Percentiles rank a stretch among this genome's conserved stretches.
These are phyloP conservation scores for Nitzschia sp. DNA, from an alignment of 108 stramenopile genomes.

Conservation along the genomic window DNA sequence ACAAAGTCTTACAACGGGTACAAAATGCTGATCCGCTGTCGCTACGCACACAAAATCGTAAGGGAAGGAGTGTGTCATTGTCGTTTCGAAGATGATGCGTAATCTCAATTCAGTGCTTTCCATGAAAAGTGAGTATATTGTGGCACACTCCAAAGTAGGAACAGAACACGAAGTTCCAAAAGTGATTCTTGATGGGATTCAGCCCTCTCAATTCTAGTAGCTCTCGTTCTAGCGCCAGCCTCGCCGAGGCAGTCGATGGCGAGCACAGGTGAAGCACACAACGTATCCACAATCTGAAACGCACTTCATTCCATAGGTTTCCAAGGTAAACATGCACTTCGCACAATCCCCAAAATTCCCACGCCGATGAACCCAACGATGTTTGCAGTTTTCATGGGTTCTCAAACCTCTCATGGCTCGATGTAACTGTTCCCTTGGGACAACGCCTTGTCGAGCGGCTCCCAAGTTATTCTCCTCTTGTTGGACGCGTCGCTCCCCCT, in stretches of 20 bases:
- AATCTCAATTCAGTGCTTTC: no score
- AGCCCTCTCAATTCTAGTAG: no score
- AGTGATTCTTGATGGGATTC: no score
- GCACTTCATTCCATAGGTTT: conserved; percentile 54
- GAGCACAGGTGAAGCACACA: conserved; percentile 67
- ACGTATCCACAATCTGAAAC: conserved; percentile 46
- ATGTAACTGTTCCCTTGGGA: conserved; percentile 23
- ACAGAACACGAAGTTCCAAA: no score
- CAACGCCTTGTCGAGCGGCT: conserved; percentile 10
- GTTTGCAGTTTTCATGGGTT: conserved; percentile 46
- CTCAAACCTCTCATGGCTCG: conserved; percentile 33
- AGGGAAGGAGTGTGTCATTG: no score
- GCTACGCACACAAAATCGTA: no score
- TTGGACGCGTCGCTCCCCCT: conserved; percentile 52
- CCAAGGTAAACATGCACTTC: conserved; percentile 36
- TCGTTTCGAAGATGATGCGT: no score
- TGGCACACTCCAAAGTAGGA: no score
- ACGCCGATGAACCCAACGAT: conserved; percentile 37
- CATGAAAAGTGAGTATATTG: no score
- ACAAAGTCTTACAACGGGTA: conserved; percentile 37
- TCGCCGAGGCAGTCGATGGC: conserved; percentile 48
- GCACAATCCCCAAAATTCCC: conserved; percentile 43
- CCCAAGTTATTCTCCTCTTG: conserved; percentile 35
- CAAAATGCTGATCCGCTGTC: conserved; percentile 35
- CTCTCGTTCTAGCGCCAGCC: no score